A percentile compares a stretch with the other conserved stretches of the same genome.
Evolutionary conservation across 768 basidiomycete genomes (phyloP).

Genomic region (Tubosaeta brunneosetosa): DNA sequence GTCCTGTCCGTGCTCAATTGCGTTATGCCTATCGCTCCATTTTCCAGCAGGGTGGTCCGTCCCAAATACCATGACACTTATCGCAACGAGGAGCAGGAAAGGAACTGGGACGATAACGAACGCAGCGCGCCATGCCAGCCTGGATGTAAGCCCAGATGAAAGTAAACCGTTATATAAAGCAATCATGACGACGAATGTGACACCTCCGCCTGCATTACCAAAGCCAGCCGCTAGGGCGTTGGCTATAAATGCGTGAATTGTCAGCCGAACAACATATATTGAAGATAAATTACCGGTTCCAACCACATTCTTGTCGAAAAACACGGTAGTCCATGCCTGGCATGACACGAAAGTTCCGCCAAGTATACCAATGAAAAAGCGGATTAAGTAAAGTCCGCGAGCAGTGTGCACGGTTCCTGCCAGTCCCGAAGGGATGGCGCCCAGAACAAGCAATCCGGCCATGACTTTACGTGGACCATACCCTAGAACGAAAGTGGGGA

Average conservation of each 20-base stretch:
- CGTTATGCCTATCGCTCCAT: conserved; percentile 45
- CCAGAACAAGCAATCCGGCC: conserved; percentile 48
- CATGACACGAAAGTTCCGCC: conserved; percentile 61
- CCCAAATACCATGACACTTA: conserved; percentile 40
- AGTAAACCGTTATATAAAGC: conserved; percentile 42
- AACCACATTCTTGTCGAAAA: conserved; percentile 51
- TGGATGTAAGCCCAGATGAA: conserved; percentile 33
- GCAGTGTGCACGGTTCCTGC: conserved; percentile 46
- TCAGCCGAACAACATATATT: conserved; percentile 9
- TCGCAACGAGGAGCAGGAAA: conserved; percentile 41
- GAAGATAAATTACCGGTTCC: conserved; percentile 26
- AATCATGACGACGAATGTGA: conserved; percentile 56
- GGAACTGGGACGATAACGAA: conserved; percentile 58
- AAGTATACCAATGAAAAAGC: conserved; percentile 59
- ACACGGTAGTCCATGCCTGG: conserved; percentile 56
- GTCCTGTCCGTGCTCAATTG: conserved; percentile 19
- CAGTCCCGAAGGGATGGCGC: conserved; percentile 56
- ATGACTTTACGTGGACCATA: conserved; percentile 54
- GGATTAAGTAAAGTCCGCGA: conserved; percentile 37
- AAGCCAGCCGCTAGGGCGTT: conserved; percentile 56
- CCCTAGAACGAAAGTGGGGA: conserved; percentile 6
- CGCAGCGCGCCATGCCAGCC: conserved; percentile 50
- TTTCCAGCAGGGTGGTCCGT: conserved; percentile 52
- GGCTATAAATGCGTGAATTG: conserved; percentile 29
- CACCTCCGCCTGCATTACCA: conserved; percentile 45